Evolutionary conservation across 2,329 filamentous ascomycete species (phyloP), one percentile per base, ranked within the genome.

Genomic region (Clarireedia homoeocarpa): DNA sequence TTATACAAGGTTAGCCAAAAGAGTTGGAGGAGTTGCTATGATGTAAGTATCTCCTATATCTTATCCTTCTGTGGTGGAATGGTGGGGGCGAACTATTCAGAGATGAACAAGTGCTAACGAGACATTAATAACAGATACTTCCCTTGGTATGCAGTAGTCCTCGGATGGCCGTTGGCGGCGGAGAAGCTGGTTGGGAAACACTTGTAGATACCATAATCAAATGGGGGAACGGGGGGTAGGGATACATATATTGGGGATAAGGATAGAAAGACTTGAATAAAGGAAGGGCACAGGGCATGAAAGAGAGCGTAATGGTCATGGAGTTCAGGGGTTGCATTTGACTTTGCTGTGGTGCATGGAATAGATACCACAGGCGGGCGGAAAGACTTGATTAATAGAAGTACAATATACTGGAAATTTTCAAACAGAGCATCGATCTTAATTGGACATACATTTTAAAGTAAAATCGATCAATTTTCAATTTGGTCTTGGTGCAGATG

Each of bases 161-260:
- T 57, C 17, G 45, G 50, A 15, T 57, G 55, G 55, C 55, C 55
- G n/a, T 45, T 57, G 20, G 30, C 51, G 26, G 51, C 55, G 2
- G 51, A 57, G 51, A 45, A 54, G 26, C 9, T 40, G 5, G 5
- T 56, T 6, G 30, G 15, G 26, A 3, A 9, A 6, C 38, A 50
- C 10, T 23, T 34, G 15, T 45, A 45, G n/a, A 44, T 12, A 6
- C 17, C n/a, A 17, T 42, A 10, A n/a, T 17, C 1, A 34, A 12
- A 34, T 3, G 24, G 9, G 9, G 9, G 12, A 2, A 40, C 2
- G 24, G 12, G 15, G 14, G 4, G 30, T 10, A 5, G n/a, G 7
- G 9, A 23, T 38, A 36, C 5, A 44, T 38, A n/a, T 36, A 38
- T 4, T 3, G 14, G 6, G 14, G n/a, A 42, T 20, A 20, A 15